Evolutionary conservation across 2,329 filamentous ascomycete genomes (phyloP), one percentile per base, ranked within the genome.

Genomic region (Aspergillus awamori): DNA sequence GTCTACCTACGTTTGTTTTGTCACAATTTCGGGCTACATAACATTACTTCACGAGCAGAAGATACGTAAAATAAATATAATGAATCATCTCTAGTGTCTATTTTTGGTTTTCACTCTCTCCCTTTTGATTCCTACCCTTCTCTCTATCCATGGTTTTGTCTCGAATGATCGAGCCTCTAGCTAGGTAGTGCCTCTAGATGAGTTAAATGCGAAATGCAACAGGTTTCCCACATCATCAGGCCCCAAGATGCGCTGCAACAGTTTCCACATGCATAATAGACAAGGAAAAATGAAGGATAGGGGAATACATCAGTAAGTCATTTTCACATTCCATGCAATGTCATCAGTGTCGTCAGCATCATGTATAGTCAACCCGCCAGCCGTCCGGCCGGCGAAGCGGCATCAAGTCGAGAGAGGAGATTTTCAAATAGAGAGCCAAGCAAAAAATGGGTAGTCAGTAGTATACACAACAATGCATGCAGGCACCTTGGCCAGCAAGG

Each of bases 21-120:
- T 13, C 33, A 36, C 33, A 2, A 41, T 56, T 56, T 45, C 53
- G 53, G 53, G 53, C 1, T 33, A 33, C 28, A 41, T 55, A 8
- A 45, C 20, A 8, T 49, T n/a, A 13, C 4, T 51, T 17, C 10
- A 51, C n/a, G 47, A 51, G 30, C 33, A n/a, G 13, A 36, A 36
- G 39, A 20, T 30, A n/a, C 38, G 4, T 8, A 55, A 11, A 15
- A 28, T 8, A 13, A 15, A 30, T 11, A 38, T 24, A 30, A 41
- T 54, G 36, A n/a, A 43, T 45, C 28, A 26, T 26, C 7, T 53
- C 56, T 39, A 49, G 20, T 43, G 24, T 63, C 30, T 41, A 26
- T 41, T 49, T 33, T 48, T 51, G 30, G 28, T 30, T 47, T 28
- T 20, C 41, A 10, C 30, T 33, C 15, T 8, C 8, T 47, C n/a